Conservation (phyloP, 495 filamentous ascomycete genomes). For the Astrocystis sublimbata region DNA sequence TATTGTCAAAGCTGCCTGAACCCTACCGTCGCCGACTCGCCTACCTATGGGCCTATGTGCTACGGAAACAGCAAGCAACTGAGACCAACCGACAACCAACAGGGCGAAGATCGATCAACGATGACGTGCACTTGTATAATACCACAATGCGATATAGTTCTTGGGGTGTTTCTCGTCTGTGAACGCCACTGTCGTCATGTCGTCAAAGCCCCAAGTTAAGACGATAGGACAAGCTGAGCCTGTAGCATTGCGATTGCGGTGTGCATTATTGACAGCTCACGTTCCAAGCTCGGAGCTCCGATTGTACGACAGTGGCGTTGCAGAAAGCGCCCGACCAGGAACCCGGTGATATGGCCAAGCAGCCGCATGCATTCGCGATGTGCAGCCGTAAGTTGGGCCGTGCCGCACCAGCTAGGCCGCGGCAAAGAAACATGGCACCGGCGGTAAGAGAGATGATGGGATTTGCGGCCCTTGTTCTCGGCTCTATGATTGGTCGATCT, state of each 20-base stretch:
- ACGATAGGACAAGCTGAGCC: background rate
- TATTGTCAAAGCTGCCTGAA: no score
- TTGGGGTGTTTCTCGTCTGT: background rate
- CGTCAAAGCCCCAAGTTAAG: background rate
- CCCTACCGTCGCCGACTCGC: no score
- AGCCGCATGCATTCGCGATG: background rate
- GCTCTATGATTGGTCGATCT: slow-evolving; percentile 1
- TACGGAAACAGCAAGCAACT: background rate
- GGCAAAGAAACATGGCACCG: slow-evolving; percentile 1
- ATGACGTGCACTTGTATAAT: background rate
- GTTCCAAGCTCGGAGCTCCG: background rate
- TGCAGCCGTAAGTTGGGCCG: background rate
- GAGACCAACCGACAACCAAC: no score
- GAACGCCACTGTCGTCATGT: background rate
- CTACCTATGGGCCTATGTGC: no score
- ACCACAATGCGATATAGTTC: background rate
- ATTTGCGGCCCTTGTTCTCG: background rate
- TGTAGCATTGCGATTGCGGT: no score
- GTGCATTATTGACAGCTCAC: no score
- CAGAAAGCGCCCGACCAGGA: background rate
- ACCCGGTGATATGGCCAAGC: background rate
- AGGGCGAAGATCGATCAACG: background rate
- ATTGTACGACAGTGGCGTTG: background rate
- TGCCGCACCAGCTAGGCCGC: slow-evolving; percentile 2
- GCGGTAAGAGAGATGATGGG: background rate